phyloP scores from a whole-genome alignment of 2,329 filamentous ascomycete genomes.

The Fusarium sp. region DNA sequence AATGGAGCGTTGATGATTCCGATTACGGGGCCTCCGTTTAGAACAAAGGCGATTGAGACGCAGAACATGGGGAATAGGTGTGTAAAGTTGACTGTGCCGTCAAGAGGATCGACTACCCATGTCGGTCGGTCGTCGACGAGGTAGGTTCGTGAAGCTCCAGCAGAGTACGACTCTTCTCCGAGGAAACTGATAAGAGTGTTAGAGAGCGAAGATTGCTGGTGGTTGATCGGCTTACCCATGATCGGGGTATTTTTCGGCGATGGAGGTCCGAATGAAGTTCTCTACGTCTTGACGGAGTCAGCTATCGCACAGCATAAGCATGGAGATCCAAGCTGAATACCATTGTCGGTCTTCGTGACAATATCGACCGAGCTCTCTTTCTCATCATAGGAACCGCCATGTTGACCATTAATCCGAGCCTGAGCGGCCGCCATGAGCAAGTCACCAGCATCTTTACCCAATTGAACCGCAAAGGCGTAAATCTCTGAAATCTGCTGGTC shows the following conservation, averaged over 20 bases:
- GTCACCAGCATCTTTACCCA: conserved; percentile 77
- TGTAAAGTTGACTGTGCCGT: conserved; percentile 85
- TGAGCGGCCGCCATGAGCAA: conserved; percentile 73
- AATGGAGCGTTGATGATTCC: conserved; percentile 81
- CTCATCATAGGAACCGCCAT: conserved; percentile 57
- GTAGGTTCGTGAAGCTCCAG: conserved; percentile 75
- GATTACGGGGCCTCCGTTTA: conserved; percentile 70
- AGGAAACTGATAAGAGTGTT: conserved; percentile 67
- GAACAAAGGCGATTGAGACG: conserved; percentile 78
- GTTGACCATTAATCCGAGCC: conserved; percentile 42
- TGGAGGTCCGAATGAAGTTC: conserved; percentile 72
- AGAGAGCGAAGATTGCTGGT: neutral
- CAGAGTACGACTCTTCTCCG: conserved; percentile 81
- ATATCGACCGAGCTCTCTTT: conserved; percentile 84
- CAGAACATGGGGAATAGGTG: conserved; percentile 87
- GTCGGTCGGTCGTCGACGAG: conserved; percentile 74
- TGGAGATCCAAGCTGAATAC: conserved; percentile 52
- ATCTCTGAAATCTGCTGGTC: conserved; percentile 70
- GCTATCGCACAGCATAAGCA: neutral
- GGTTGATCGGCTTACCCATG: conserved; percentile 67
- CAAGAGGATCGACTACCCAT: conserved; percentile 82
- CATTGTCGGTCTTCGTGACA: conserved; percentile 81
- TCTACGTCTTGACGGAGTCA: conserved; percentile 70
- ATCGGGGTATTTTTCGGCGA: conserved; percentile 70
- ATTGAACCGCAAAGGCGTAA: conserved; percentile 76